Evolutionary conservation across 2,329 filamentous ascomycete species (phyloP), one percentile per base, ranked within the genome.

Genomic region (Scleromitrula shiraiana): DNA sequence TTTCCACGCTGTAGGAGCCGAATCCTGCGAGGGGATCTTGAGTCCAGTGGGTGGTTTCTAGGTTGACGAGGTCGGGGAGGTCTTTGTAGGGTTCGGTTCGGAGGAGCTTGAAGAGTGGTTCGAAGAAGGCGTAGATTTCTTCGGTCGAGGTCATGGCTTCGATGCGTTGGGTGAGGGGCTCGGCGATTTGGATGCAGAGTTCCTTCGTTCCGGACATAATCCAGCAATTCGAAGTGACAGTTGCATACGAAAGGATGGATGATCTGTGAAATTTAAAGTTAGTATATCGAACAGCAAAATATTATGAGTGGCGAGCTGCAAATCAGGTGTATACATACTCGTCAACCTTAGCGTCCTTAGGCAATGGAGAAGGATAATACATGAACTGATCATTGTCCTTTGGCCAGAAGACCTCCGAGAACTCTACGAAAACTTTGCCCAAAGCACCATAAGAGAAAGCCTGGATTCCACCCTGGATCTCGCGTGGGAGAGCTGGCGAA

Each of bases 331-430:
- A 10, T 23, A 39, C 45, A 30, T 36, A 47, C 42, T 62, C 61
- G 46, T 64, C 64, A 36, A 63, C n/a, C 22, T 54, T 8, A 60
- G 59, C 6, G 58, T 50, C 64, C 6, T 62, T 3, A 37, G 55
- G 17, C 39, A 59, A 51, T 23, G 68, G 68, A 12, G 67, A 65
- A 1, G 68, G 68, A 43, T 68, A 70, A 57, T 64, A 70, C 40
- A 70, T 67, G 54, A 70, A 69, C 51, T 70, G 68, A 56, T 70
- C 68, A 51, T 70, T 68, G 45, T 70, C 68, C 49, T 69, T 70
- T 23, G 66, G 62, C 68, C 68, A 70, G 57, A 70, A 70, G 24
- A 70, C 64, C 29, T 69, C 67, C 36, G 58, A 58, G 45, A 70
- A 70, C 46, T 69, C 67, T 48, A 70, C 67, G 49, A 70, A 70